phyloP scores from a whole-genome alignment of 75 land plant genomes.

The Adiantum capillusveneris region DNA sequence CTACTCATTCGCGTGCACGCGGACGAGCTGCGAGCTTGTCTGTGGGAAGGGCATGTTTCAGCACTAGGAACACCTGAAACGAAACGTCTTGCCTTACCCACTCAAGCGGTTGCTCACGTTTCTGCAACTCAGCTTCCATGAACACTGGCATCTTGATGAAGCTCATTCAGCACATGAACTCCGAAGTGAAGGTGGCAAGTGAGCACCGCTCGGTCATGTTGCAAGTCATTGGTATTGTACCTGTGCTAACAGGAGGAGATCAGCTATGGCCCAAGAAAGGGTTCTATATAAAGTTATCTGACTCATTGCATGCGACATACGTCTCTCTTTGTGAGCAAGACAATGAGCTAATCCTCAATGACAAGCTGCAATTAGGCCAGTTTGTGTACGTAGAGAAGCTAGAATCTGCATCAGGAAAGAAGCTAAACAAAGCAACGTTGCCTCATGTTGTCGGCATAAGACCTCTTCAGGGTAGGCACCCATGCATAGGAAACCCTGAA shows the following conservation, averaged over 20 bases:
- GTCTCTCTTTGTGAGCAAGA: conserved; percentile 72
- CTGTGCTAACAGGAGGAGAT: conserved; percentile 66
- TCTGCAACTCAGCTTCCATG: no score
- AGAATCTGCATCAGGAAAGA: conserved; percentile 55
- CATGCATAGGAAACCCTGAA: conserved; percentile 50
- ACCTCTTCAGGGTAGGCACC: conserved; percentile 77
- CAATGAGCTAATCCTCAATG: conserved; percentile 68
- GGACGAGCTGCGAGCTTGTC: no score
- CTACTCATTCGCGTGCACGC: no score
- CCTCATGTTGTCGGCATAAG: conserved; percentile 66
- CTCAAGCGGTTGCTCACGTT: no score
- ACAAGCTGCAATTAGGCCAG: conserved; percentile 80
- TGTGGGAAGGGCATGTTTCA: no score
- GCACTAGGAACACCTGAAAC: no score
- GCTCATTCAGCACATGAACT: conserved; percentile 76
- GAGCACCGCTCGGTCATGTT: conserved; percentile 66
- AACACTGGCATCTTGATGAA: conserved; percentile 72
- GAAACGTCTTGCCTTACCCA: no score
- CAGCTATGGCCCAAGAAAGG: conserved; percentile 71
- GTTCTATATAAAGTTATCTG: conserved; percentile 75
- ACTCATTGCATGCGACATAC: conserved; percentile 77
- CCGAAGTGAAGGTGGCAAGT: conserved; percentile 59
- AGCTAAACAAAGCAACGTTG: no score
- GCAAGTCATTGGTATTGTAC: conserved; percentile 81
- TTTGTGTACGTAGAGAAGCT: conserved; percentile 69